Base-by-base conservation (phyloP, 2,329 filamentous ascomycete genomes). In the Aspergillus aculeatinus region DNA sequence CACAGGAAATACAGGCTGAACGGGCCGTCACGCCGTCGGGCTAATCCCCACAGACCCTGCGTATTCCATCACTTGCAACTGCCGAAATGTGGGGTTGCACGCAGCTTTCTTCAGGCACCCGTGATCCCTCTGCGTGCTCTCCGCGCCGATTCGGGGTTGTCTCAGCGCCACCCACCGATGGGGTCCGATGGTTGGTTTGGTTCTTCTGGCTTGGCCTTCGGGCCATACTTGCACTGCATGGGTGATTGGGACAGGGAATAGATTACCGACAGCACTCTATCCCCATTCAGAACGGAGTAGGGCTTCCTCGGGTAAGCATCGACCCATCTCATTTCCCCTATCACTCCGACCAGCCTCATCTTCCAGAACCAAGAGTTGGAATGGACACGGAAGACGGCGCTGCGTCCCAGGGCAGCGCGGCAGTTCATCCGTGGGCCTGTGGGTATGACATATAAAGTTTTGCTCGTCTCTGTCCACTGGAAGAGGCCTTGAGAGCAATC, bases 211-310 rank as follows among this genome's bases (percentile, higher is more conserved):
- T 10, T 29, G 27, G 3, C 7, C 27, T 23, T 12, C 14, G 0
- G 25, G 1, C 2, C 12, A 19, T 29, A 14, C 12, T 10, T 50
- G 14, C 48, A 29, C 3, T 4, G n/a, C 14, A 7, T 0, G 3
- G 9, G 48, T 31, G 23, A 19, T 3, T 9, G 23, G 10, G 23
- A 12, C 25, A 5, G 23, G 4, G 10, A 19, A 25, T 50, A 27
- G 29, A 27, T 14, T 50, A 25, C 23, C 25, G 48, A 31, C 25
- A 27, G 29, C 2, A 14, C n/a, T 9, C 9, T 51, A 33, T 51
- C 49, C 27, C 49, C 16, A 35, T 51, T 6, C 16, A 51, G 49
- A 51, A 51, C 49, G 49, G 49, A 51, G 49, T 51, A 51, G 7
- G 16, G 29, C 49, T 33, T 51, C 14, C 1, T 33, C 7, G 5